Evolutionary conservation across 2,329 filamentous ascomycete genomes (phyloP), one percentile per base, ranked within the genome.

Genomic region (Fusarium compactum): DNA sequence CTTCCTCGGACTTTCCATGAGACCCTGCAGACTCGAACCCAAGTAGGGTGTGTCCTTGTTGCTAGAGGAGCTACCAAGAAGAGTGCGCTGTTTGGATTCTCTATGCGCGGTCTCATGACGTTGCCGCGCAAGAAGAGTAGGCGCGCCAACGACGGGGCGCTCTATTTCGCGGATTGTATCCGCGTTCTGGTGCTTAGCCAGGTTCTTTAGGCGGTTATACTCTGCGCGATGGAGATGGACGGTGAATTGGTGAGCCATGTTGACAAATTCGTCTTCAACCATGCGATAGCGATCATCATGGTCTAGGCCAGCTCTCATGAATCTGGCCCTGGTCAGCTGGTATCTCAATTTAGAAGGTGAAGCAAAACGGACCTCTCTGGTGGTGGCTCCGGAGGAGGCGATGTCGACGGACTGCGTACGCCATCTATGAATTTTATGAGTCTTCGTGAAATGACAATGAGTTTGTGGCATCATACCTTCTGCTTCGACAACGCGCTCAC

Each of bases 221-320:
- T 94, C 92, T 18, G 89, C 91, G n/a, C 89, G 87, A 76, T 95
- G 92, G 3, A 95, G 85, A 77, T 94, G 92, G 8, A 86, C 85
- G 0, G 92, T 95, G 79, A 93, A 95, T 5, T 84, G 81, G 55
- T 89, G 87, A 0, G 92, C 92, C 0, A 89, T 87, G 18, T 86
- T 81, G 22, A 91, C 81, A 68, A 96, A 89, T 71, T 95, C 92
- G 73, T 96, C 93, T 78, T 95, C 93, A 0, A 96, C 93, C 91
- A 95, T 95, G 74, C 92, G 90, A 79, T 89, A 95, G 58, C 81
- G 82, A 76, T 95, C 92, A 77, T 96, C 93, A n/a, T 85, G 79
- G 6, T 86, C 82, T n/a, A 86, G 78, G 5, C 89, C 90, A 48
- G 89, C 84, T 4, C 83, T 81, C 91, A 95, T 94, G 76, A 85